These are phyloP conservation scores for Pestalotiopsis sp. DNA, from an alignment of 2,329 filamentous ascomycete species.

Conservation along the genomic window DNA sequence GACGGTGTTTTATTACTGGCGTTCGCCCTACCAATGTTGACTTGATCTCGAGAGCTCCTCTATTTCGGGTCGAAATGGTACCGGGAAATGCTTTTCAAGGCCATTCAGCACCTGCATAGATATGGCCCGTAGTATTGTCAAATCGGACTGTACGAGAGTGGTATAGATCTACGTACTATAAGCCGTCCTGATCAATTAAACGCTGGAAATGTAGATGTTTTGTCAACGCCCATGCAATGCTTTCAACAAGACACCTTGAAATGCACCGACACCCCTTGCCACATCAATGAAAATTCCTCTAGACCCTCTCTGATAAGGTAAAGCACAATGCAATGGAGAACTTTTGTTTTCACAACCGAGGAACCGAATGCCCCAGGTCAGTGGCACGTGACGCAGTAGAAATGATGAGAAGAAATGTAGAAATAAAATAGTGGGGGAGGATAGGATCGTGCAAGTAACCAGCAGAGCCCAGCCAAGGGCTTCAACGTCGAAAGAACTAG, in stretches of 20 bases:
- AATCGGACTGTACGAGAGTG: background rate
- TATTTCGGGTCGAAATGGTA: background rate
- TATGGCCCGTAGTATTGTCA: background rate
- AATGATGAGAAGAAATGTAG: background rate
- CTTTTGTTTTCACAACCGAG: background rate
- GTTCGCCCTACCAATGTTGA: too few relatives aligned
- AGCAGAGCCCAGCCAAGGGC: background rate
- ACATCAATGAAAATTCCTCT: background rate
- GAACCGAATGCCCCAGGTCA: background rate
- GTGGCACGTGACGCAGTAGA: background rate
- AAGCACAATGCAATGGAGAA: background rate
- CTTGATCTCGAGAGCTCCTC: too few relatives aligned
- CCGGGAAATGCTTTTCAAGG: background rate
- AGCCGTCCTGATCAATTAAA: background rate
- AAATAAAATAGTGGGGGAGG: background rate
- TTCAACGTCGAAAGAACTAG: slow-evolving; percentile 13
- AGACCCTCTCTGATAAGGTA: background rate
- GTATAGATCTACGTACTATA: background rate
- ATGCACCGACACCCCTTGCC: background rate
- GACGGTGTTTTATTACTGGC: too few relatives aligned
- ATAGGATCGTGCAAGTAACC: background rate
- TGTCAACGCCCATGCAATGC: background rate
- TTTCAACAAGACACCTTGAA: background rate
- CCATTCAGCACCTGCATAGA: background rate
- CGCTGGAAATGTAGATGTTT: background rate